These are phyloP conservation scores for Collybia sordida DNA, from an alignment of 768 basidiomycete species.

Conservation along the genomic window DNA sequence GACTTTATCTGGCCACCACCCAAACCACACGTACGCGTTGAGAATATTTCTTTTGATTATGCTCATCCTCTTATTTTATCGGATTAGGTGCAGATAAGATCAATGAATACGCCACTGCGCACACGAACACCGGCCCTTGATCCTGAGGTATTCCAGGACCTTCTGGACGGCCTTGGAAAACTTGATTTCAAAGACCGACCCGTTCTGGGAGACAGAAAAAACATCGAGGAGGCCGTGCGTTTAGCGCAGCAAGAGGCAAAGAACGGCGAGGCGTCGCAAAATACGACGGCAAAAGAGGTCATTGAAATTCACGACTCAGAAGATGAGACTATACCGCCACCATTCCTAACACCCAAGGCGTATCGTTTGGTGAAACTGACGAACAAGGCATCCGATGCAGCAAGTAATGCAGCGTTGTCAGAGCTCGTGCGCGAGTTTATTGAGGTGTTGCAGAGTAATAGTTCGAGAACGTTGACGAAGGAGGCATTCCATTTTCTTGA, in stretches of 20 bases:
- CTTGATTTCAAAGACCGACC: constrained; percentile 54
- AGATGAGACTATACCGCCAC: constrained; percentile 24
- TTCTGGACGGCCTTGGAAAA: constrained; percentile 60
- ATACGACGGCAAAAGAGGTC: constrained; percentile 21
- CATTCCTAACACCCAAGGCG: constrained; percentile 48
- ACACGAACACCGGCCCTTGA: constrained; percentile 34
- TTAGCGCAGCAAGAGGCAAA: constrained; percentile 30
- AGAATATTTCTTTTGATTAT: constrained; percentile 8
- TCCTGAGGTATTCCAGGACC: constrained; percentile 48
- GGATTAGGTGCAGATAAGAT: constrained; percentile 7
- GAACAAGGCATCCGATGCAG: constrained; percentile 39
- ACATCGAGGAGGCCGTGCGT: constrained; percentile 38
- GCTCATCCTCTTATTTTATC: constrained; percentile 1
- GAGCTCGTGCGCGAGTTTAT: constrained; percentile 58
- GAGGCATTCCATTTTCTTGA: constrained; percentile 74
- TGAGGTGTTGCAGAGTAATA: constrained; percentile 61
- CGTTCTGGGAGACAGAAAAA: constrained; percentile 51
- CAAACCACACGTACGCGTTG: constrained; percentile 26
- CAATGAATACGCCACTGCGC: constrained; percentile 34
- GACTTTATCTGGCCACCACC: constrained; percentile 76
- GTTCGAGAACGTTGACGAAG: constrained; percentile 64
- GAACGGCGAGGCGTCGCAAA: constrained; percentile 11
- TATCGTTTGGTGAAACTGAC: constrained; percentile 49
- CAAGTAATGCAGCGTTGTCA: constrained; percentile 56
- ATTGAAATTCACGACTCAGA: constrained; percentile 51